Percentiles rank a stretch among this genome's conserved stretches.
Evolutionary conservation across 345 rosid species (phyloP).

Genomic region (Camelina laxa): DNA sequence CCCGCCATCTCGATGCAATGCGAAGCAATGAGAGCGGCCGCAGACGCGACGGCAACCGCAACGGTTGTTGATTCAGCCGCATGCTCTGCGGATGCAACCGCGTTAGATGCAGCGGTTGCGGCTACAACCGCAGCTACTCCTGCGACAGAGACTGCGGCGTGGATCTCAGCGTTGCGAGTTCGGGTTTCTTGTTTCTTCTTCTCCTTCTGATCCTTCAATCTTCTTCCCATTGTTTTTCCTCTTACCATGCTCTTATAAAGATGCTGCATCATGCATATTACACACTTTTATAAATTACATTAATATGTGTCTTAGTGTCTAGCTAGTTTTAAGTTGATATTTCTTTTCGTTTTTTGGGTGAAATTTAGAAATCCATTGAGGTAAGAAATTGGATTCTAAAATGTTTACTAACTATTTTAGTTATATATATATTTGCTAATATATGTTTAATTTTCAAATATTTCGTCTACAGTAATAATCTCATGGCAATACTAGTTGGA

Average conservation of each 20-base stretch:
- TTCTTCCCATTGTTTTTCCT: constrained; percentile 84
- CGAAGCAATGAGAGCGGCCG: constrained; percentile 87
- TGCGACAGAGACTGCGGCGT: constrained; percentile 93
- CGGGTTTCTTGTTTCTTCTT: constrained; percentile 87
- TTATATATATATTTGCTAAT: neutral
- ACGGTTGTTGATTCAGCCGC: constrained; percentile 48
- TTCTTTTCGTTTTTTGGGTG: neutral
- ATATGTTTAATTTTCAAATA: neutral
- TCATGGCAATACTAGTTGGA: neutral
- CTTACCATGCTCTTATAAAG: constrained; percentile 68
- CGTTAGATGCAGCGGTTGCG: constrained; percentile 66
- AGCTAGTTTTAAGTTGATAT: neutral
- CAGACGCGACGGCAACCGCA: constrained; percentile 75
- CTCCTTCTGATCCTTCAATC: constrained; percentile 90
- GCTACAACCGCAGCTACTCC: constrained; percentile 95
- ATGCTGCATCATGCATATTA: constrained; percentile 49
- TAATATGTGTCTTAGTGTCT: neutral
- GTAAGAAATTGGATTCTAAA: neutral
- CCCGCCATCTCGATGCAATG: constrained; percentile 94
- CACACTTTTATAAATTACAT: neutral
- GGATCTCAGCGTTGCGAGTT: constrained; percentile 81
- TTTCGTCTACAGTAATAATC: neutral
- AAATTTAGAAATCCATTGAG: neutral
- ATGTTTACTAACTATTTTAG: neutral
- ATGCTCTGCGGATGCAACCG: constrained; percentile 48